These are phyloP conservation scores for Agaricus sinodeliciosus DNA, from an alignment of 768 basidiomycete species.

Conservation along the genomic window DNA sequence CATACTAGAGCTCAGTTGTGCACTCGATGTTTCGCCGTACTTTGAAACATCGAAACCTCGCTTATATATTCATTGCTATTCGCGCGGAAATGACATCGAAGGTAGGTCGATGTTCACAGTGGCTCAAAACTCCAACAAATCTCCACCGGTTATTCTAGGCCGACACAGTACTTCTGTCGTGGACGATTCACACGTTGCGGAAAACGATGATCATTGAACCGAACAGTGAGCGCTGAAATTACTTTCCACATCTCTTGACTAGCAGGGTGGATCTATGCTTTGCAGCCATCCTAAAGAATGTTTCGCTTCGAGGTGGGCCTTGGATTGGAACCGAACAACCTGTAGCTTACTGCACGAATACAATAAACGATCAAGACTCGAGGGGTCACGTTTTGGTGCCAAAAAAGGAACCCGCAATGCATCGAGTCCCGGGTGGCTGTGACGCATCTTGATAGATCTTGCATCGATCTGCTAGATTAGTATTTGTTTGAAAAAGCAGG, in stretches of 20 bases:
- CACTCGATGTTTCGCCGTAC: no score
- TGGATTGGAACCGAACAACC: neutral
- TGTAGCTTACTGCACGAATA: neutral
- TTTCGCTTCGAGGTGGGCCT: neutral
- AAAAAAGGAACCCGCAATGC: slow-evolving; percentile 17
- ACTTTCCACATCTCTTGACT: neutral
- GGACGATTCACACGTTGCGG: neutral
- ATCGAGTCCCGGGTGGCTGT: slow-evolving; percentile 16
- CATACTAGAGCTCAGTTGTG: no score
- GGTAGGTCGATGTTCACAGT: neutral
- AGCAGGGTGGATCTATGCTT: slow-evolving; percentile 4
- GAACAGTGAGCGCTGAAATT: neutral
- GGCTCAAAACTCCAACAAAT: neutral
- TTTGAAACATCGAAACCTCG: no score
- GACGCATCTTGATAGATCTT: slow-evolving; percentile 14
- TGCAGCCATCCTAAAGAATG: neutral
- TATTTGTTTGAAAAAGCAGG: slow-evolving; percentile 13
- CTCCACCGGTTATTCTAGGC: slow-evolving; percentile 4
- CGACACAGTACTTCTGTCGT: neutral
- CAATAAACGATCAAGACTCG: slow-evolving; percentile 8
- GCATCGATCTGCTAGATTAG: slow-evolving; percentile 3
- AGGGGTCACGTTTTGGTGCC: slow-evolving; percentile 15
- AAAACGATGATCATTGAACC: neutral
- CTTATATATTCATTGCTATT: no score
- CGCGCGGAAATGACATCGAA: no score